Base-by-base conservation (phyloP, 2,329 filamentous ascomycete species). In the Hypomyces rosellus region DNA sequence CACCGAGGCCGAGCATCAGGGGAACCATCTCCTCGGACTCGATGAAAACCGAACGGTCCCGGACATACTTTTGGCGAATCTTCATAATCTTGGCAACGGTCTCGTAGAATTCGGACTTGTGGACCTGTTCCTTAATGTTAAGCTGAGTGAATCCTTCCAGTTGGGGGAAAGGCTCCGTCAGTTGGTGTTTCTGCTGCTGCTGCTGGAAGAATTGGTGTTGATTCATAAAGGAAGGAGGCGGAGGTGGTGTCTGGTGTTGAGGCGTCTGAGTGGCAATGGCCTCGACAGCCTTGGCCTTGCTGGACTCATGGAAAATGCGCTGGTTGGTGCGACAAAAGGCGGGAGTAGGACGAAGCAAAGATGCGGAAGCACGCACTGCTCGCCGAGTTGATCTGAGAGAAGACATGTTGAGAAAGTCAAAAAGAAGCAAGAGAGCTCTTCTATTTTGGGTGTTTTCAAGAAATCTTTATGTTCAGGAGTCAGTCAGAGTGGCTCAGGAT, bases 21-120 rank as follows among this genome's bases (percentile, higher is more conserved):
- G 54, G 54, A 14, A 58, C 36, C 61, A 64, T 61, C 30, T 58
- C 55, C 13, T 50, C 52, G 30, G 56, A 54, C 37, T 59, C 55
- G 43, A 64, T 47, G 47, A 61, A 64, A 36, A 63, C 53, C 48
- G 34, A 55, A 20, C 60, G 58, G 22, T 63, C 53, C 50, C 55
- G 46, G 38, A 62, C 25, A 44, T 62, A 63, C 30, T 51, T 54
- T 34, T 58, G 44, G 20, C 60, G 53, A 4, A 60, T 51, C 30
- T 53, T 51, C 59, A 63, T 63, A 46, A 61, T 58, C 41, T 52
- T 53, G 46, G 53, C 46, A n/a, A 63, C 42, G n/a, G 60, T 54
- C 51, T 59, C 49, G 46, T 63, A 63, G 51, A 62, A 63, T 41
- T 43, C 45, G 33, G 60, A 54, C 15, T 58, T 59, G 42, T 60